Evolutionary conservation across 2,329 filamentous ascomycete species (phyloP).

Genomic region (Scedosporium dehoogii): DNA sequence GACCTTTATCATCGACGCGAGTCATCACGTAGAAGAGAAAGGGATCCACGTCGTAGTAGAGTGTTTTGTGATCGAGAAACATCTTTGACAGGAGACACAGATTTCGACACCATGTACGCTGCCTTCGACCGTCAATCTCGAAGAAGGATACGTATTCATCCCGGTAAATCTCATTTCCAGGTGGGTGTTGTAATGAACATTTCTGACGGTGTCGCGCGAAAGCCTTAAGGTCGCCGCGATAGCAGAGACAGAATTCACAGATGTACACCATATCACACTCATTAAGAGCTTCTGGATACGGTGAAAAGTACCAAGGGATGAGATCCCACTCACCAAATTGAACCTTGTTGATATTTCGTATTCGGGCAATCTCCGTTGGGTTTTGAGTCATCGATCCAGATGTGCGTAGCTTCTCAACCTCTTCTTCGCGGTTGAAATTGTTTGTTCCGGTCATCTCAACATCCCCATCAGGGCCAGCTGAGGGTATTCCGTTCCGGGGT

Average conservation of each 20-base stretch:
- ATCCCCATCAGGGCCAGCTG: constrained; percentile 33
- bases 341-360: constrained; percentile 86
- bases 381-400: constrained; percentile 99
- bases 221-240: constrained; percentile 73
- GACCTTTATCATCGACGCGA: constrained; percentile 76
- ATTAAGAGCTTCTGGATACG: constrained; percentile 82
- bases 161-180: constrained; percentile 96
- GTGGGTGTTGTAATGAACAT: constrained; percentile 84
- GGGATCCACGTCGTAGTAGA: constrained; percentile 99
- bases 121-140: constrained; percentile 89
- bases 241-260: constrained; percentile 92
- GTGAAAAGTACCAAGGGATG: constrained; percentile 98
- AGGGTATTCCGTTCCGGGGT: not conserved
- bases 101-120: constrained; percentile 94
- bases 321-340: constrained; percentile 90
- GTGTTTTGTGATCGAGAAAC: constrained; percentile 94
- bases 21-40: constrained; percentile 99
- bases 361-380: constrained; percentile 89
- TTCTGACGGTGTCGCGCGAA: constrained; percentile 82
- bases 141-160: constrained; percentile 93
- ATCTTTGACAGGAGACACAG: constrained; percentile 90
- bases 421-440: constrained; percentile 70
- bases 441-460: constrained; percentile 33
- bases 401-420: constrained; percentile 92
- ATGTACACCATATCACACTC: constrained; percentile 89